Conservation (phyloP, 345 rosid species). For the Erucastrum elatum region DNA sequence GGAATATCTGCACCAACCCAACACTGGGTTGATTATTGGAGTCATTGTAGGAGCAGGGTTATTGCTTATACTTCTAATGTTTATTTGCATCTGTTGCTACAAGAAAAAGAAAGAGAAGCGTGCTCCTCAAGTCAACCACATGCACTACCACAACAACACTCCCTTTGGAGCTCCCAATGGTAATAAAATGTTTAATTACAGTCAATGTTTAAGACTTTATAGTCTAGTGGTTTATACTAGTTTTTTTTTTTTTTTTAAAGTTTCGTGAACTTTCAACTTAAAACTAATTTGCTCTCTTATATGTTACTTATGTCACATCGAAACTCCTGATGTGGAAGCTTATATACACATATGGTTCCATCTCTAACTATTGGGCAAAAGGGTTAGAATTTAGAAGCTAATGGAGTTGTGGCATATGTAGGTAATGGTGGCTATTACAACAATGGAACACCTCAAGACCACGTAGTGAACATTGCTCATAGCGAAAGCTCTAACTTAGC, state of each 20-base stretch:
- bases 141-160: constrained; percentile 36
- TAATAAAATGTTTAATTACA: not conserved
- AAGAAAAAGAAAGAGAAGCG: constrained; percentile 41
- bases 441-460: constrained; percentile 21
- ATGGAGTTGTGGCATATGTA: constrained; percentile 24
- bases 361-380: not conserved
- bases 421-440: constrained; percentile 44
- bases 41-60: constrained; percentile 42
- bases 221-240: not conserved
- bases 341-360: not conserved
- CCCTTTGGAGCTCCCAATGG: constrained; percentile 34
- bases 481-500: too few species aligned
- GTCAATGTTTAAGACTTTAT: not conserved
- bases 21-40: constrained; percentile 40
- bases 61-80: constrained; percentile 37
- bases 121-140: constrained; percentile 31
- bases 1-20: constrained; percentile 3
- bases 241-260: not conserved
- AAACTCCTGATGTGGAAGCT: not conserved
- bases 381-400: constrained; percentile 7
- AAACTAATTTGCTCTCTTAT: not conserved
- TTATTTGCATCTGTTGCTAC: constrained; percentile 37
- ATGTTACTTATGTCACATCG: not conserved
- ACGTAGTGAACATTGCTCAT: constrained; percentile 24
- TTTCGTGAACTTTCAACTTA: not conserved